These are phyloP conservation scores for Intubia oerlemansii DNA, from an alignment of 2,329 filamentous ascomycete species.

Conservation along the genomic window DNA sequence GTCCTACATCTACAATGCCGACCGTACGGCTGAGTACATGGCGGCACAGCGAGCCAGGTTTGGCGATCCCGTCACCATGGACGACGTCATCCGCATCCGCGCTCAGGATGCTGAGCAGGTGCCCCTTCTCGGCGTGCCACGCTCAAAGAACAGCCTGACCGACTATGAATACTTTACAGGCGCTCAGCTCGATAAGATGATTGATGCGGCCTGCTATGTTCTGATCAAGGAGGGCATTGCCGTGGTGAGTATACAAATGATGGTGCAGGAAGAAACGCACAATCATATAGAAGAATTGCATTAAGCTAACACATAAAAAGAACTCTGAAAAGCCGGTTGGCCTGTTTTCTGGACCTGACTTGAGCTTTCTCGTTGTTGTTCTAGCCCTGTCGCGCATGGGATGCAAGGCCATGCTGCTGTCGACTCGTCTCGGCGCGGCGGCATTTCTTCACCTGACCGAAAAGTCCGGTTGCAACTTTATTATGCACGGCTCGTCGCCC, in stretches of 20 bases:
- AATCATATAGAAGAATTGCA: no score
- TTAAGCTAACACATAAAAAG: slow-evolving; percentile 1
- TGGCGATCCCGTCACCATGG: no score
- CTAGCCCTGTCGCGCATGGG: slow-evolving; percentile 23
- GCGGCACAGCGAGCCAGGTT: no score
- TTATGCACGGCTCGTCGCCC: slow-evolving; percentile 16
- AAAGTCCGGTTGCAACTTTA: slow-evolving; percentile 13
- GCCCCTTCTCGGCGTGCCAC: slow-evolving; percentile 20
- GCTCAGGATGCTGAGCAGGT: slow-evolving; percentile 16
- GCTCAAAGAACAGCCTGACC: slow-evolving; percentile 11
- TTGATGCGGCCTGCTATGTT: slow-evolving; percentile 15
- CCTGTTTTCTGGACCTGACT: slow-evolving; percentile 18
- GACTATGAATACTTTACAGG: slow-evolving; percentile 20
- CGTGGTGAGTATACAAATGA: slow-evolving; percentile 6
- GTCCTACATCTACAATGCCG: no score
- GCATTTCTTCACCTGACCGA: slow-evolving; percentile 19
- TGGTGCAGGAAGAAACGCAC: no score
- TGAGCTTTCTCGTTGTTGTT: slow-evolving; percentile 19
- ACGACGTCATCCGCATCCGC: slow-evolving; percentile 19
- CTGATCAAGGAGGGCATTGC: slow-evolving; percentile 14
- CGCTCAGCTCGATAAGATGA: slow-evolving; percentile 17
- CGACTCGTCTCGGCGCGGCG: slow-evolving; percentile 17
- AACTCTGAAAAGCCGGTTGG: slow-evolving; percentile 15
- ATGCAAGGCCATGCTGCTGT: slow-evolving; percentile 20
- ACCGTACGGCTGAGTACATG: no score